These are phyloP conservation scores for Cyphellophora attinorum DNA, from an alignment of 2,329 filamentous ascomycete species.

Conservation along the genomic window DNA sequence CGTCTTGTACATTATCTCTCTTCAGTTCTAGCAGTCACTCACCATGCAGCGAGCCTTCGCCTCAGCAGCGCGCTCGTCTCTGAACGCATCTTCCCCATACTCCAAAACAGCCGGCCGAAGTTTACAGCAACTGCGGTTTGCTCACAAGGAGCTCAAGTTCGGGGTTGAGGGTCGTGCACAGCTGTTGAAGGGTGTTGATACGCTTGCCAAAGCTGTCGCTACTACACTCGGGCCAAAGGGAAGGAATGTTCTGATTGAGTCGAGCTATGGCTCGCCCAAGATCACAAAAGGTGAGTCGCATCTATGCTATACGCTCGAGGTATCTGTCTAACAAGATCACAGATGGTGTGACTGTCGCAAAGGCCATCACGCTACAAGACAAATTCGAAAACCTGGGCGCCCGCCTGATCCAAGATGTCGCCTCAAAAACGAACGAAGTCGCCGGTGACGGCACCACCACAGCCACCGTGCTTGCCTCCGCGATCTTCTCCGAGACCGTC, in stretches of 20 bases:
- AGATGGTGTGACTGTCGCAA: constrained; percentile 86
- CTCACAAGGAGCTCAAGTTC: constrained; percentile 87
- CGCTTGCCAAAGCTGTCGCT: constrained; percentile 87
- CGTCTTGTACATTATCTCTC: constrained; percentile 11
- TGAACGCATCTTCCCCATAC: constrained; percentile 57
- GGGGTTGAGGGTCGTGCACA: constrained; percentile 87
- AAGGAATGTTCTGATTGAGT: constrained; percentile 97
- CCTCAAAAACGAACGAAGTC: constrained; percentile 98
- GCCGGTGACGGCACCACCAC: constrained; percentile 98
- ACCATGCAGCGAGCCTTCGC: constrained; percentile 94
- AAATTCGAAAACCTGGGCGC: constrained; percentile 99
- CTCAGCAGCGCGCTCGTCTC: constrained; percentile 68
- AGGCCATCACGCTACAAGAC: constrained; percentile 87
- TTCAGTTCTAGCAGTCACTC: constrained; percentile 23
- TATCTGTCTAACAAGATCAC: constrained; percentile 13
- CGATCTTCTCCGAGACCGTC: constrained; percentile 99
- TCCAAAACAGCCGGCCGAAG: constrained; percentile 50
- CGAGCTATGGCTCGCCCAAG: constrained; percentile 96
- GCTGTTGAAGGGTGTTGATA: constrained; percentile 90
- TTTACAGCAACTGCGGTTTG: constrained; percentile 87
- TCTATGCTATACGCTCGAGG: constrained; percentile 1
- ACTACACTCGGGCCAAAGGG: constrained; percentile 97
- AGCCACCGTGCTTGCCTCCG: constrained; percentile 89
- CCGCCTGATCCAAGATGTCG: constrained; percentile 91
- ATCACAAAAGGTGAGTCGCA: constrained; percentile 82